phyloP scores from a whole-genome alignment of 352 stramenopile genomes.

The Phytophthora aleatoria region DNA sequence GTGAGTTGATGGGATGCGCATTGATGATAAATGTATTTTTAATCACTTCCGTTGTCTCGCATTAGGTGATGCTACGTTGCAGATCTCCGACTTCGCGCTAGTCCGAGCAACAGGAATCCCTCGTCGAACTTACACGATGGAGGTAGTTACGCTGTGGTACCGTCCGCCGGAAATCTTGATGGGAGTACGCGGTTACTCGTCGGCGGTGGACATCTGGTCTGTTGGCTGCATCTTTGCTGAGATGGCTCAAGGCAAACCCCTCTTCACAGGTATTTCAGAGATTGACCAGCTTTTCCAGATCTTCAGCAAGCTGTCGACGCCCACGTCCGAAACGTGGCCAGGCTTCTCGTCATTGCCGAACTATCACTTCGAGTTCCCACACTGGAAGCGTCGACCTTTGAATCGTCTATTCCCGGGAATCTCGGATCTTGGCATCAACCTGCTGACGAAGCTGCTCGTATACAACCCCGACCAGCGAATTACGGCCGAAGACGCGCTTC shows the following conservation, averaged over 20 bases:
- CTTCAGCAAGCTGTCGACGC: slow-evolving; percentile 96
- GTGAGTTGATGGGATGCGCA: slow-evolving; percentile 33
- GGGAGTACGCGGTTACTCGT: slow-evolving; percentile 85
- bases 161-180: slow-evolving; percentile 90
- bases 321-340: slow-evolving; percentile 96
- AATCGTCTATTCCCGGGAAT: slow-evolving; percentile 76
- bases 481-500: slow-evolving; percentile 78
- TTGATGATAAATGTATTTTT: neutral
- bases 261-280: slow-evolving; percentile 84
- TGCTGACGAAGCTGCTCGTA: slow-evolving; percentile 76
- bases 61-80: slow-evolving; percentile 66
- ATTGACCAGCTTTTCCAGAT: slow-evolving; percentile 90
- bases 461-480: slow-evolving; percentile 88
- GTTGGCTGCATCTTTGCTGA: slow-evolving; percentile 98
- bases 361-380: slow-evolving; percentile 93
- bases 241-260: slow-evolving; percentile 89
- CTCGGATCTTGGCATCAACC: slow-evolving; percentile 69
- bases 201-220: slow-evolving; percentile 93
- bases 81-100: slow-evolving; percentile 90
- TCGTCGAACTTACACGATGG: slow-evolving; percentile 88
- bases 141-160: slow-evolving; percentile 93
- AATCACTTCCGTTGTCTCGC: neutral
- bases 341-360: slow-evolving; percentile 97
- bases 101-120: slow-evolving; percentile 89
- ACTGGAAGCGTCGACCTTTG: slow-evolving; percentile 74